These are phyloP conservation scores for Heracleum sosnowskyi DNA, from an alignment of 129 eudicot genomes.

Conservation along the genomic window DNA sequence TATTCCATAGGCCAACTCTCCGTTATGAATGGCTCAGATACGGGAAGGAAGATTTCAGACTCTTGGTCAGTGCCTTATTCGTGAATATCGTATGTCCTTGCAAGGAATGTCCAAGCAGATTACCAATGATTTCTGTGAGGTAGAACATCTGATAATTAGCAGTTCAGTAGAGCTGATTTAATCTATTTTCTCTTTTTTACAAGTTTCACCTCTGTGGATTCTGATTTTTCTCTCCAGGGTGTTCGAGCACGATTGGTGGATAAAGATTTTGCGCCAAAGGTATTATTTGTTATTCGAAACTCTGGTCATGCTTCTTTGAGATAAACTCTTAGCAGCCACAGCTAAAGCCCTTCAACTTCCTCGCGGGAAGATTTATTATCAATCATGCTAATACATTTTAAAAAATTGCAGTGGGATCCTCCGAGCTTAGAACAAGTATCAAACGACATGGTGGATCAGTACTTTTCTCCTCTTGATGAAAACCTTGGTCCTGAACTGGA, in stretches of 20 bases:
- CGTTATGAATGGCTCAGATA: conserved; percentile 32
- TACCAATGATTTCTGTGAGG: conserved; percentile 66
- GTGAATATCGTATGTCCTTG: conserved; percentile 78
- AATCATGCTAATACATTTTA: background rate
- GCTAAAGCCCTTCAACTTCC: too few species aligned
- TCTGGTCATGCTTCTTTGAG: background rate
- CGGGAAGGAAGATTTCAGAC: conserved; percentile 88
- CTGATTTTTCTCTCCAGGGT: conserved; percentile 40
- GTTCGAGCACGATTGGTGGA: conserved; percentile 77
- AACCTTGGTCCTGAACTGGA: conserved; percentile 58
- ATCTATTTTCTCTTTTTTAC: background rate
- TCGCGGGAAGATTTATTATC: too few species aligned
- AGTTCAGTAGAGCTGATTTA: background rate
- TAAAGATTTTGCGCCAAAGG: conserved; percentile 83
- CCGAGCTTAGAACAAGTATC: conserved; percentile 65
- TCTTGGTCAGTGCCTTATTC: conserved; percentile 60
- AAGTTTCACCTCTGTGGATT: background rate
- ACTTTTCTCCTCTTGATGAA: conserved; percentile 46
- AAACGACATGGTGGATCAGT: conserved; percentile 63
- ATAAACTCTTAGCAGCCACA: too few species aligned
- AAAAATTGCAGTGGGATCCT: conserved; percentile 62
- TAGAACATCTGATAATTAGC: conserved; percentile 12
- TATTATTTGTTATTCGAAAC: conserved; percentile 16
- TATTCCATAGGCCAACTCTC: background rate
- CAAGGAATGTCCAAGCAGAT: conserved; percentile 53